A percentile compares a stretch with the other conserved stretches of the same genome.
phyloP scores from a whole-genome alignment of 768 basidiomycete genomes.

The Boletales sp. region DNA sequence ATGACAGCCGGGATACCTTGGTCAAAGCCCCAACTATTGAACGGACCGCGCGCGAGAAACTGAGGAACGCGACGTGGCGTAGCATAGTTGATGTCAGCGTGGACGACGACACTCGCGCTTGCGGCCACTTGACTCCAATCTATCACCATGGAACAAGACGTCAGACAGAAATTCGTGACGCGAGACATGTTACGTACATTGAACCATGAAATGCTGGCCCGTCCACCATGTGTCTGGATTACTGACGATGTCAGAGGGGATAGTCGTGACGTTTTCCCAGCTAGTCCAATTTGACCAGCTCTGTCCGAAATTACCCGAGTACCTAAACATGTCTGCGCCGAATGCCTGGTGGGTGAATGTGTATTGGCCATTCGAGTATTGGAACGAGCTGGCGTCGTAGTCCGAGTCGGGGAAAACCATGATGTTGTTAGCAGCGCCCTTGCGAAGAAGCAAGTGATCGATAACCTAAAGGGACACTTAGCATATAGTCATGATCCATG shows the following conservation, averaged over 20 bases:
- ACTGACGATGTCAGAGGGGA: slow-evolving; percentile 57
- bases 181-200: slow-evolving; percentile 53
- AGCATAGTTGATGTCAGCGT: slow-evolving; percentile 67
- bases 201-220: slow-evolving; percentile 83
- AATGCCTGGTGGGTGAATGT: slow-evolving; percentile 77
- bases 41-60: slow-evolving; percentile 81
- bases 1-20: slow-evolving; percentile 71
- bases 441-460: slow-evolving; percentile 79
- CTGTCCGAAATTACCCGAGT: slow-evolving; percentile 81
- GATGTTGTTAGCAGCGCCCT: slow-evolving; percentile 69
- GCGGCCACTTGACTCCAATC: slow-evolving; percentile 74
- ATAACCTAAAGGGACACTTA: slow-evolving; percentile 37
- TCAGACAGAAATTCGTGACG: not conserved
- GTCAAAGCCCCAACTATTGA: slow-evolving; percentile 93
- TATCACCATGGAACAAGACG: slow-evolving; percentile 22
- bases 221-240: slow-evolving; percentile 58
- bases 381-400: slow-evolving; percentile 63
- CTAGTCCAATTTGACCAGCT: slow-evolving; percentile 79
- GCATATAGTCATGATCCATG: too few species aligned
- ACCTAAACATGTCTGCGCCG: slow-evolving; percentile 86
- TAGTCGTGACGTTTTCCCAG: slow-evolving; percentile 71
- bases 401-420: slow-evolving; percentile 87
- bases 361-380: slow-evolving; percentile 59
- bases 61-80: slow-evolving; percentile 78
- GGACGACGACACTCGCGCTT: slow-evolving; percentile 64